Evolutionary conservation across 345 rosid genomes (phyloP).

Genomic region (Populus nigra): DNA sequence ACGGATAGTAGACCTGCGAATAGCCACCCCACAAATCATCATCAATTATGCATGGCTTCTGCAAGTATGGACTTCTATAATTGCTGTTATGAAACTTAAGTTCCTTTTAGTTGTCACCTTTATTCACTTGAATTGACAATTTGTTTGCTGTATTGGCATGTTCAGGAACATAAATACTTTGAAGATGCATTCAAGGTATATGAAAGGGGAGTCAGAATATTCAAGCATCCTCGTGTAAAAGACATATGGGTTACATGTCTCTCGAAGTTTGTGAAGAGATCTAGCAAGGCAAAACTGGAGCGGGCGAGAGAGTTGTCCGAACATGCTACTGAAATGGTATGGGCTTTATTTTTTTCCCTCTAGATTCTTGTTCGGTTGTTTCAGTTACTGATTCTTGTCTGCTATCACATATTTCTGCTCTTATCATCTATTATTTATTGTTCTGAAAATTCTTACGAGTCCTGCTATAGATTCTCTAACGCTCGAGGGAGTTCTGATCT

Average conservation of each 20-base stretch:
- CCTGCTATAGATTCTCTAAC: not conserved
- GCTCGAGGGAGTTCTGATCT: not conserved
- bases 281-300: constrained; percentile 85
- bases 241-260: constrained; percentile 94
- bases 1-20: constrained; percentile 84
- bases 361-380: not conserved
- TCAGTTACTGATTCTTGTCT: not conserved
- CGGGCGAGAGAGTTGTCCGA: constrained; percentile 92
- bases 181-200: constrained; percentile 99
- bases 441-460: not conserved
- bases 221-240: constrained; percentile 95
- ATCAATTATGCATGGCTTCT: constrained; percentile 79
- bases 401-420: not conserved
- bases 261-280: constrained; percentile 84
- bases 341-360: constrained; percentile 14
- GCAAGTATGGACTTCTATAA: constrained; percentile 42
- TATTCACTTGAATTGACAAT: not conserved
- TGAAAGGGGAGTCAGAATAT: constrained; percentile 95
- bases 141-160: constrained; percentile 9
- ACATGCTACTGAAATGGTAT: constrained; percentile 83
- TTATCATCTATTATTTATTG: not conserved
- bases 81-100: not conserved
- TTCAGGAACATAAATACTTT: constrained; percentile 80
- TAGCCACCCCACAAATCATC: constrained; percentile 95
- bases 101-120: not conserved